Percentiles rank a stretch among this genome's conserved stretches.
phyloP scores from a whole-genome alignment of 306 rosid species.

The Neltuma alba region DNA sequence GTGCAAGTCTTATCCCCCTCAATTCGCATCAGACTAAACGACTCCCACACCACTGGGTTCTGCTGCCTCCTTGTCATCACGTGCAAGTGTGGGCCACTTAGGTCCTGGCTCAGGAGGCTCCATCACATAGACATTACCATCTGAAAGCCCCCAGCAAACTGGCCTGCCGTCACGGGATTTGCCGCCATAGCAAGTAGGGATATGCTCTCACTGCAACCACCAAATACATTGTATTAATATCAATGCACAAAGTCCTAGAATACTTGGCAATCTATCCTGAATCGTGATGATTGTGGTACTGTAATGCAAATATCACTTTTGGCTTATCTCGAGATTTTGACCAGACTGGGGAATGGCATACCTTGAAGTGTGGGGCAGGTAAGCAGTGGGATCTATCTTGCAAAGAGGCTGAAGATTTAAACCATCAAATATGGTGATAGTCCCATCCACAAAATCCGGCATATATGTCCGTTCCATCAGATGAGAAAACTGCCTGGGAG shows the following conservation, averaged over 20 bases:
- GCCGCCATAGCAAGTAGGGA: constrained; percentile 38
- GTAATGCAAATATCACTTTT: neutral
- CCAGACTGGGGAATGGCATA: neutral
- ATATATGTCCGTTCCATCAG: constrained; percentile 41
- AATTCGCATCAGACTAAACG: neutral
- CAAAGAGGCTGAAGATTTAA: constrained; percentile 21
- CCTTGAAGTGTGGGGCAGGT: constrained; percentile 40
- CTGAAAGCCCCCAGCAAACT: constrained; percentile 39
- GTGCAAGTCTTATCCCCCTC: neutral
- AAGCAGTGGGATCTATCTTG: constrained; percentile 37
- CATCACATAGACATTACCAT: constrained; percentile 35
- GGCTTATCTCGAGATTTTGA: neutral
- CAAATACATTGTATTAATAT: neutral
- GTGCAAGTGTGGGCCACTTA: neutral
- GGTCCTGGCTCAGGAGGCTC: constrained; percentile 31
- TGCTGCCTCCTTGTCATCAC: neutral
- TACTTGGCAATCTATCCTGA: neutral
- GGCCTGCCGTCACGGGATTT: constrained; percentile 37
- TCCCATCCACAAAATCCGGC: constrained; percentile 42
- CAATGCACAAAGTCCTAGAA: neutral
- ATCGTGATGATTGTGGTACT: neutral
- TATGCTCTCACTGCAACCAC: constrained; percentile 31
- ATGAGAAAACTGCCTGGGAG: constrained; percentile 46
- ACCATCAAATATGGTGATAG: constrained; percentile 35
- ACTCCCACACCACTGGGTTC: neutral